These are phyloP conservation scores for Salix brachista DNA, from an alignment of 345 rosid species.

Conservation along the genomic window DNA sequence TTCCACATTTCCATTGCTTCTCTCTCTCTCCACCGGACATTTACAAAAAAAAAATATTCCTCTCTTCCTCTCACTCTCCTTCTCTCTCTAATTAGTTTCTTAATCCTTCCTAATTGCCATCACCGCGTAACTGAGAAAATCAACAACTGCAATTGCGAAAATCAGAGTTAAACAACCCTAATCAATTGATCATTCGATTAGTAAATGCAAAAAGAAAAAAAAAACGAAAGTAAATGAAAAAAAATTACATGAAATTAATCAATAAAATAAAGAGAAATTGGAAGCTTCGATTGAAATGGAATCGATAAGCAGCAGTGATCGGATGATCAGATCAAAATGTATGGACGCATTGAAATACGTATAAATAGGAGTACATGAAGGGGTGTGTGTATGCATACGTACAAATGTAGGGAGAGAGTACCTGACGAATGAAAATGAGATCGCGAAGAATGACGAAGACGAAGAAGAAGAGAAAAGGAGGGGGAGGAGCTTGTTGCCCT, in stretches of 20 bases:
- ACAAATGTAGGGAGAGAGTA: slow-evolving; percentile 10
- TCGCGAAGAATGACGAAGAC: background rate
- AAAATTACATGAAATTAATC: too few relatives aligned
- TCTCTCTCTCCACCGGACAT: slow-evolving; percentile 57
- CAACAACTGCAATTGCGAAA: slow-evolving; percentile 9
- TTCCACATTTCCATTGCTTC: slow-evolving; percentile 72
- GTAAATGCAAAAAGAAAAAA: background rate
- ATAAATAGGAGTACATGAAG: background rate
- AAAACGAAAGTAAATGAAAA: background rate
- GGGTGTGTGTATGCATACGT: background rate
- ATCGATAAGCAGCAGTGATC: slow-evolving; percentile 13
- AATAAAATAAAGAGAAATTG: background rate
- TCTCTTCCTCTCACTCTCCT: slow-evolving; percentile 13
- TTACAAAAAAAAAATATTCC: slow-evolving; percentile 27
- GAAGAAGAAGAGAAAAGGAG: background rate
- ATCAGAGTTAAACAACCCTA: background rate
- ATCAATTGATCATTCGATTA: background rate
- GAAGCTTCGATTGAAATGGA: background rate
- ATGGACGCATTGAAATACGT: background rate
- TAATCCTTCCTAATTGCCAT: slow-evolving; percentile 15
- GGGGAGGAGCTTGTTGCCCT: slow-evolving; percentile 43
- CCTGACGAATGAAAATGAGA: slow-evolving; percentile 17
- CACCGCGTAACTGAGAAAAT: slow-evolving; percentile 14
- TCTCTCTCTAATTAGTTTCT: slow-evolving; percentile 23
- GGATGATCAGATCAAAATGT: slow-evolving; percentile 15